A percentile compares a stretch with the other conserved stretches of the same genome.
These are phyloP conservation scores for Elsinoe fawcettii DNA, from an alignment of 2,329 filamentous ascomycete species.

Conservation along the genomic window DNA sequence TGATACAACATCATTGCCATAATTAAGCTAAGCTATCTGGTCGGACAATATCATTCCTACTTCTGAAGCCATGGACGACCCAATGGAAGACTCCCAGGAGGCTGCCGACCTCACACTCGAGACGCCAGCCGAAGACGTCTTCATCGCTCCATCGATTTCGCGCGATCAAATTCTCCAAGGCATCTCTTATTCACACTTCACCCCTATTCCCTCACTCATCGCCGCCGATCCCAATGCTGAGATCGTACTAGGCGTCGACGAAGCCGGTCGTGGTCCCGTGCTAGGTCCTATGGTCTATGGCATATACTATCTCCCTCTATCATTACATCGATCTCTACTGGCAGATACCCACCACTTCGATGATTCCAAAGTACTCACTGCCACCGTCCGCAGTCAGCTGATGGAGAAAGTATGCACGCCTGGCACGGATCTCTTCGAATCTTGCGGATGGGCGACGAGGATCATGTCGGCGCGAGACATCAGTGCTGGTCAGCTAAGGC, in stretches of 20 bases:
- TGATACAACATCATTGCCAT: too few species aligned
- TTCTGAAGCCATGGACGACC: slow-evolving; percentile 24
- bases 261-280: slow-evolving; percentile 90
- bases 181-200: slow-evolving; percentile 43
- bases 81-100: slow-evolving; percentile 25
- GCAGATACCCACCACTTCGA: slow-evolving; percentile 78
- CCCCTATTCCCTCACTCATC: slow-evolving; percentile 36
- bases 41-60: background rate
- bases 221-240: slow-evolving; percentile 42
- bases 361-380: slow-evolving; percentile 86
- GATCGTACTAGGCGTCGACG: slow-evolving; percentile 82
- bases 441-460: slow-evolving; percentile 77
- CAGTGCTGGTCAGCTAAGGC: slow-evolving; percentile 65
- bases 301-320: slow-evolving; percentile 62
- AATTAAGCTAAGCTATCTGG: background rate
- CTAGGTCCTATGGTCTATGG: slow-evolving; percentile 64
- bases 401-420: slow-evolving; percentile 64
- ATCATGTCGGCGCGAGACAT: slow-evolving; percentile 80
- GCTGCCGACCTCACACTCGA: slow-evolving; percentile 28
- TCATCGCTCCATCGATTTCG: slow-evolving; percentile 42
- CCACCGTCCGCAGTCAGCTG: slow-evolving; percentile 66
- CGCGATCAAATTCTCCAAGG: slow-evolving; percentile 34
- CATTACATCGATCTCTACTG: slow-evolving; percentile 62
- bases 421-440: slow-evolving; percentile 48
- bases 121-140: slow-evolving; percentile 32